Evolutionary conservation across 2,329 filamentous ascomycete species (phyloP), one percentile per base, ranked within the genome.

Genomic region (Pseudogymnoascus sp.): DNA sequence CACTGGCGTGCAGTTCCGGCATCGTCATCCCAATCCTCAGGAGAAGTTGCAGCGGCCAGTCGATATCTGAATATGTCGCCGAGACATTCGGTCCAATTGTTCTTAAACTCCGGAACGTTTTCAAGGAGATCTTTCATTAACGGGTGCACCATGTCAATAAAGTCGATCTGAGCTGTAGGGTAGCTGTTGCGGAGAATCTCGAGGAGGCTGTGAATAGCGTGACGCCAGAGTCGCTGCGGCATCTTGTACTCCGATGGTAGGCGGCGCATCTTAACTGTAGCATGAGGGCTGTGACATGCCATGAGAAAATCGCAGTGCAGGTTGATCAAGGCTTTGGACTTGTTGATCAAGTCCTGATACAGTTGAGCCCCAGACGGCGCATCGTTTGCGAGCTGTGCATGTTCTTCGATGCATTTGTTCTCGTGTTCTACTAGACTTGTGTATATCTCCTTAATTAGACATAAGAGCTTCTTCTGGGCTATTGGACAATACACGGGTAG

Each of bases 171-270:
- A 1, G 89, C 92, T 0, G 80, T 81, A 0, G 92, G 93, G 0
- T 96, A 77, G 2, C 87, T 83, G 66, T 90, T 85, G 0, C 90
- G 80, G 0, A 96, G 74, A 0, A 95, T 72, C 66, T 95, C 91
- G 0, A 96, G 79, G 63, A 94, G 93, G 0, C 85, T 87, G 70
- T 95, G 91, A 2, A 97, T 97, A 0, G 90, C 93, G 68, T 96
- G 90, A 0, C 91, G 82, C 94, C 93, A 97, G 90, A 97, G 94
- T 0, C 92, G 80, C 0, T 90, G 91, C 0, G 92, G 92, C 91
- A 97, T 97, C 0, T 86, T 85, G 67, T 96, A 96, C 65, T 94
- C 93, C 0, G 82, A 81, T 0, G 92, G 88, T 0, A 97, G 74
- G 0, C 84, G 78, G 2, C 83, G 81, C 0, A 97, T 72, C 0